Conservation (phyloP, 495 filamentous ascomycete species). For the Aspergillus ostianus region DNA sequence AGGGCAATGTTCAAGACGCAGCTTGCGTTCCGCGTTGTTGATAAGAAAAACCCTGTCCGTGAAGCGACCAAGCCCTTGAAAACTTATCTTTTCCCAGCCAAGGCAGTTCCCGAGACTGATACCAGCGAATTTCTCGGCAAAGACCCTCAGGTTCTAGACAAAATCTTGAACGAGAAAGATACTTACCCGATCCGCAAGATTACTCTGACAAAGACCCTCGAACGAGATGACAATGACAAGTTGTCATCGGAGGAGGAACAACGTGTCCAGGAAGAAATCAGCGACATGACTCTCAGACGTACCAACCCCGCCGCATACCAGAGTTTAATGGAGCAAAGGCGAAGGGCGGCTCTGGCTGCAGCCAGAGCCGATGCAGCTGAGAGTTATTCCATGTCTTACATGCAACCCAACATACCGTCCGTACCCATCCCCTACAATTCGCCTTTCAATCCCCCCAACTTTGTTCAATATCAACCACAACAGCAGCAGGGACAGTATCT, state of each 20-base stretch:
- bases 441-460: not conserved
- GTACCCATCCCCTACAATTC: not conserved
- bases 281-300: conserved; percentile 46
- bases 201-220: conserved; percentile 56
- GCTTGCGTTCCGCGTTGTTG: conserved; percentile 74
- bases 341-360: conserved; percentile 3
- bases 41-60: conserved; percentile 71
- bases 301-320: conserved; percentile 40
- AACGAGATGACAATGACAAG: conserved; percentile 52
- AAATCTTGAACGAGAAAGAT: conserved; percentile 48
- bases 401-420: not conserved
- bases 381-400: not conserved
- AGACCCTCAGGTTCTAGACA: conserved; percentile 68
- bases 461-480: not conserved
- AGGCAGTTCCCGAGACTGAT: conserved; percentile 49
- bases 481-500: not conserved
- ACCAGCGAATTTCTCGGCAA: conserved; percentile 54
- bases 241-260: conserved; percentile 56
- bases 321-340: conserved; percentile 20
- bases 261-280: conserved; percentile 42
- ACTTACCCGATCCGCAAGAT: conserved; percentile 50
- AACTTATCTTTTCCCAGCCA: conserved; percentile 59
- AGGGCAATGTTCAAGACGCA: conserved; percentile 76
- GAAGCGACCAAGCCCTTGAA: conserved; percentile 46
- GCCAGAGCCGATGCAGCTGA: too few species aligned